Evolutionary conservation across 192 early-diverging fungal genomes (phyloP), one percentile per base, ranked within the genome.

Genomic region (Coemansia sp.): DNA sequence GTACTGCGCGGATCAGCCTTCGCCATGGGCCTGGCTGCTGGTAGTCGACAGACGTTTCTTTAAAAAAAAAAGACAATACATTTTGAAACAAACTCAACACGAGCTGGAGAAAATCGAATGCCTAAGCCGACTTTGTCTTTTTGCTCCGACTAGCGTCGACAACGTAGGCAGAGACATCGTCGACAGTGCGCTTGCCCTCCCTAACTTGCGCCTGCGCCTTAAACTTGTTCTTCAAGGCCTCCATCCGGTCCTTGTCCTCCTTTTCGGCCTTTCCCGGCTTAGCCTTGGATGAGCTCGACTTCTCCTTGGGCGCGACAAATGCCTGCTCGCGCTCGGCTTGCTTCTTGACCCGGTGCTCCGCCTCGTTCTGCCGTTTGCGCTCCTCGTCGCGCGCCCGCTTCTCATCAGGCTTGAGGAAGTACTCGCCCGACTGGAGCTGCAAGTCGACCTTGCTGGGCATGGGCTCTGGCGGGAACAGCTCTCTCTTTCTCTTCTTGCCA

Each of bases 391-490:
- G 63, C n/a, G 88, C 86, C 10, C 71, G 74, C 71, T 89, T 92
- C 73, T 91, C 89, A 46, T 80, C 84, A 23, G 87, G 82, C 68
- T 89, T 90, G 64, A 99, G 78, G 80, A 98, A 99, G 81, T 99
- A 99, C 82, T 99, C 96, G 70, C 97, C 97, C 51, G 88, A 88
- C 79, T 94, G 94, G 74, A 99, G 90, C 81, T 95, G 91, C 62
- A 93, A 58, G 81, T 99, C 97, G 70, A 98, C 84, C 86, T 94
- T 98, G 78, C 91, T 86, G 12, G 90, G 94, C 41, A 73, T 76
- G 34, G 90, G 95, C 25, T 89, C 87, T 10, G 97, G 94, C 64
- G 96, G 96, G 89, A 97, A 97, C 14, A 93, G 89, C 44, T 93
- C 91, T 74, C 32, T 36, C 66, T 90, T 86, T 70, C 90, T 92